These are phyloP conservation scores for Ichthyophonus hoferi DNA, from an alignment of 208 protist genomes.

Conservation along the genomic window DNA sequence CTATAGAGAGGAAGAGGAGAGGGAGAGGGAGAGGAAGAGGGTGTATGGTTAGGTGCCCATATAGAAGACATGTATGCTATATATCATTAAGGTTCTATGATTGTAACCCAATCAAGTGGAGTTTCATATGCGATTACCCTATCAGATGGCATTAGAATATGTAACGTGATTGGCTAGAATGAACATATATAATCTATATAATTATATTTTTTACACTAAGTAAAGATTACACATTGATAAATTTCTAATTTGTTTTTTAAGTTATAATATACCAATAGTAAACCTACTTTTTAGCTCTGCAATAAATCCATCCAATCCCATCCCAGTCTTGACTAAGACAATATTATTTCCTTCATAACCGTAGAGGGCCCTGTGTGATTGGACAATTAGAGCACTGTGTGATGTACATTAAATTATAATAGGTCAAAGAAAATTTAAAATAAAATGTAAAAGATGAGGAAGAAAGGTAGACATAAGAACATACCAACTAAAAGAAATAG, in stretches of 20 bases:
- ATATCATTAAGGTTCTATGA: too few relatives aligned
- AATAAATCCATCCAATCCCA: background rate
- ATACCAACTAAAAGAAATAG: background rate
- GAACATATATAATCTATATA: too few relatives aligned
- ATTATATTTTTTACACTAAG: too few relatives aligned
- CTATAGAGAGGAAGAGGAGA: background rate
- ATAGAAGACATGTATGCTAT: too few relatives aligned
- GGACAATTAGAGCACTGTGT: background rate
- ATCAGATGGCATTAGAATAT: too few relatives aligned
- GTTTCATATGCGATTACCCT: too few relatives aligned
- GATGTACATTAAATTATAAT: too few relatives aligned
- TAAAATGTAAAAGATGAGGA: background rate
- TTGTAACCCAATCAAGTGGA: too few relatives aligned
- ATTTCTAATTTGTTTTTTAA: too few relatives aligned
- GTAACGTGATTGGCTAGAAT: too few relatives aligned
- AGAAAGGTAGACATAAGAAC: background rate
- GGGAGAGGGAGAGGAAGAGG: background rate
- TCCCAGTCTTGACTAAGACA: background rate
- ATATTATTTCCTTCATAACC: background rate
- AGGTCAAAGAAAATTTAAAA: background rate
- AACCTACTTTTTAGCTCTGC: background rate
- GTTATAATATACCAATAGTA: too few relatives aligned
- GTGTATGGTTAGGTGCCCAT: background rate
- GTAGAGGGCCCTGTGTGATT: background rate
- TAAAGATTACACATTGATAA: too few relatives aligned